Base-by-base conservation (phyloP, 148 eudicot species). In the Persicaria tinctoria region DNA sequence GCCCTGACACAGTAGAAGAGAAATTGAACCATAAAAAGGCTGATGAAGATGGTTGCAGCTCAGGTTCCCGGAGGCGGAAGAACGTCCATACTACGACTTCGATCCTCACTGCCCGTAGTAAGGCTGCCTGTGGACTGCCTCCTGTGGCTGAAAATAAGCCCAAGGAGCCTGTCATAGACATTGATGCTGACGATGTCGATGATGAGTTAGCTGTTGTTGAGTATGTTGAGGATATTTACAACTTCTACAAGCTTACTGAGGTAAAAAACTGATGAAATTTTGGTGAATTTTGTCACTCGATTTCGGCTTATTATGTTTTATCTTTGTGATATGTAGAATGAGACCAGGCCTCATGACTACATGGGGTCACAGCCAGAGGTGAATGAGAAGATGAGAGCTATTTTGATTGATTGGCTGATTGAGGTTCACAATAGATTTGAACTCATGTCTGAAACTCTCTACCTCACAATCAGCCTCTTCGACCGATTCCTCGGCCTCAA, bases 341-440 rank as follows among this genome's bases (percentile, higher is more conserved):
- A 89, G 77, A 80, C 73, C 44, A 64, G 79, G 32, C 82, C 80
- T 48, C 75, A 68, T 12, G 82, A 81, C 32, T 89, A 89, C 68
- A 89, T 89, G 79, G 77, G 77, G 13, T 78, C 81, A 8, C 93
- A 89, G 27, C 83, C 77, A 0, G 93, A 89, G 74, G 76, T 89
- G 20, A 89, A 85, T 44, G 86, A 80, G 54, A 82, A 68, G 73
- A 89, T 89, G 93, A 79, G 93, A 38, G 76, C 89, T 5, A 89
- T 89, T 66, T 76, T 89, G 44, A 72, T 87, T 10, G 93, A 89
- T 73, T 89, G 90, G 93, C 51, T 89, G 78, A 77, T 85, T 9
- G 89, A 89, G 70, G 90, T 89, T 8, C 93, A 89, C 60, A 13
- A 79, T 80, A 87, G 86, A 50, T 89, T 89, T 27, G 93, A 89